Conservation (phyloP, 2,329 filamentous ascomycete species). For the Trichophyton equinum region DNA sequence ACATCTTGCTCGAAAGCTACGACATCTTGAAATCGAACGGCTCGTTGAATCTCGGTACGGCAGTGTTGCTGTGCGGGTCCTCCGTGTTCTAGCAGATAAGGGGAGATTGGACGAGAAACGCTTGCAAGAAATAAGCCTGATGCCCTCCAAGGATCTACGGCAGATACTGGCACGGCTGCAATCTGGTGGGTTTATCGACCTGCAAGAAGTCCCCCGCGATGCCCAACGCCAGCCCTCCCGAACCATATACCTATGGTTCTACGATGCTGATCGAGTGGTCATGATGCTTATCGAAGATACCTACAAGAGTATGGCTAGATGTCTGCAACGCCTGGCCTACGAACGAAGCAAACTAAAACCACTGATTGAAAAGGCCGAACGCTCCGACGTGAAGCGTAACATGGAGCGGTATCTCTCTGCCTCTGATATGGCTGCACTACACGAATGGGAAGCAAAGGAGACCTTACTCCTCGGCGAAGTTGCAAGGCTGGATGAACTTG, state of each 20-base stretch:
- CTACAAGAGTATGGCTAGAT: constrained; percentile 82
- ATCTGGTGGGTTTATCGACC: constrained; percentile 71
- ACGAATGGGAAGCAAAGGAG: constrained; percentile 49
- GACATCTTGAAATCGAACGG: constrained; percentile 67
- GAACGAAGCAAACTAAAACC: constrained; percentile 60
- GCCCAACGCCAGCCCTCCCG: constrained; percentile 66
- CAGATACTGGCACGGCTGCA: constrained; percentile 76
- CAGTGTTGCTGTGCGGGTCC: constrained; percentile 63
- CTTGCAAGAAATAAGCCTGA: constrained; percentile 64
- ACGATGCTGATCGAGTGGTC: constrained; percentile 61
- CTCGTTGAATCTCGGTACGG: constrained; percentile 69
- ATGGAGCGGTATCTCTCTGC: constrained; percentile 68
- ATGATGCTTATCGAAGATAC: constrained; percentile 62
- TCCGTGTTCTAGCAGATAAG: constrained; percentile 70
- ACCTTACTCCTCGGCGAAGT: constrained; percentile 68
- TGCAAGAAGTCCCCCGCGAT: constrained; percentile 89
- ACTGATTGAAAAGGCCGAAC: constrained; percentile 68
- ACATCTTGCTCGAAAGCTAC: constrained; percentile 56
- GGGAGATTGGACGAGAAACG: constrained; percentile 94
- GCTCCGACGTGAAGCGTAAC: constrained; percentile 72
- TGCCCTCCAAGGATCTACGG: constrained; percentile 75
- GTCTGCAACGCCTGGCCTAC: constrained; percentile 64
- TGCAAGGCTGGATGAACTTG: constrained; percentile 67
- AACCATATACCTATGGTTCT: constrained; percentile 86
- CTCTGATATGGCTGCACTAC: constrained; percentile 57